A percentile compares a stretch with the other conserved stretches of the same genome.
These are phyloP conservation scores for Suillus hirtellus DNA, from an alignment of 768 basidiomycete genomes.

Conservation along the genomic window DNA sequence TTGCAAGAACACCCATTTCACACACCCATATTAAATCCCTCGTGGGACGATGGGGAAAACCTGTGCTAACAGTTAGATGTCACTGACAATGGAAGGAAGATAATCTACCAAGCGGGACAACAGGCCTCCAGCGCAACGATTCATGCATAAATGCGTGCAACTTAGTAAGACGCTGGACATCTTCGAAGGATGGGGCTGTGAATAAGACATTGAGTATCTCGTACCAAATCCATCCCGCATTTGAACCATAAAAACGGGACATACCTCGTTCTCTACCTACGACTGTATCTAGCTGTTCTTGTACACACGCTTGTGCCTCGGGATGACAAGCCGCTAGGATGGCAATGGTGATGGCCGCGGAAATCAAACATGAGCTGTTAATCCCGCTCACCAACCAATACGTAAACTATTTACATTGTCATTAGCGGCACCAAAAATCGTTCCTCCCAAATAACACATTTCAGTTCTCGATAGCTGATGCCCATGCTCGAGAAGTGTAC, in stretches of 20 bases:
- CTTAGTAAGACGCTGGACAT: slow-evolving; percentile 28
- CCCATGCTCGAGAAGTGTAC: slow-evolving; percentile 48
- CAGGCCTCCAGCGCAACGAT: slow-evolving; percentile 33
- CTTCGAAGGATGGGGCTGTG: slow-evolving; percentile 34
- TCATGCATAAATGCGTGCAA: slow-evolving; percentile 34
- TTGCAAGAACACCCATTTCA: neutral
- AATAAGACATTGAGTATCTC: neutral
- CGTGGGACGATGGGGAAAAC: slow-evolving; percentile 59
- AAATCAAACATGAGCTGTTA: slow-evolving; percentile 29
- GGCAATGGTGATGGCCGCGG: slow-evolving; percentile 48
- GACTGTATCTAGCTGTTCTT: slow-evolving; percentile 53
- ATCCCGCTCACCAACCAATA: neutral
- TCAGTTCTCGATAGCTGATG: slow-evolving; percentile 51
- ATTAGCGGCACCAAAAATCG: slow-evolving; percentile 59
- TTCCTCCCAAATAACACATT: slow-evolving; percentile 53
- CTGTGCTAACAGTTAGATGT: neutral
- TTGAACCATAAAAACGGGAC: neutral
- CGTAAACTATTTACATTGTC: slow-evolving; percentile 38
- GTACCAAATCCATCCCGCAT: neutral
- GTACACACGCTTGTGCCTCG: slow-evolving; percentile 47
- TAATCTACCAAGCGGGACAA: slow-evolving; percentile 21
- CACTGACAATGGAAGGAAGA: neutral
- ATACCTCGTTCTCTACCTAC: slow-evolving; percentile 40
- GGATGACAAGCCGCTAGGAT: slow-evolving; percentile 57
- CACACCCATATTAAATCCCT: slow-evolving; percentile 57